Percentiles rank a stretch among this genome's conserved stretches.
Evolutionary conservation across 345 rosid genomes (phyloP).

Genomic region (Stellera chamaejasme): DNA sequence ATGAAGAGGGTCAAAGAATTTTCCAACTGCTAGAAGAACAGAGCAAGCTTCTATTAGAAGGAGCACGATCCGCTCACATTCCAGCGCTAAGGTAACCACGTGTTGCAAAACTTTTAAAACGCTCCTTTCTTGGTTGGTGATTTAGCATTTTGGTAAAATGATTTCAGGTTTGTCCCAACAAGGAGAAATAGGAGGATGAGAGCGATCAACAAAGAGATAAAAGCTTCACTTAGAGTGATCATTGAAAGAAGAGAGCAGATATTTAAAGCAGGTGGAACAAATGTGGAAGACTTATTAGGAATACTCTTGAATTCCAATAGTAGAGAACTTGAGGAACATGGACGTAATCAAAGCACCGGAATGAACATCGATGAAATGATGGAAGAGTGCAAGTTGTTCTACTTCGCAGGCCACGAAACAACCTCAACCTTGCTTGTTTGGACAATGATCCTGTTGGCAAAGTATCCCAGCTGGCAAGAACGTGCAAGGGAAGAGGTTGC

Average conservation of each 20-base stretch:
- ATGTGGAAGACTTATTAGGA: slow-evolving; percentile 26
- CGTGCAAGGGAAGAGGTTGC: slow-evolving; percentile 50
- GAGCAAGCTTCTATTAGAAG: slow-evolving; percentile 12
- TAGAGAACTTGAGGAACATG: slow-evolving; percentile 20
- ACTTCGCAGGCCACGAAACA: slow-evolving; percentile 60
- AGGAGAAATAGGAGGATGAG: slow-evolving; percentile 32
- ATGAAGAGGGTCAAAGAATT: slow-evolving; percentile 30
- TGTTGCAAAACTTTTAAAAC: background rate
- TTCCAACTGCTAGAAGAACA: slow-evolving; percentile 25
- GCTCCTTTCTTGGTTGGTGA: slow-evolving; percentile 15
- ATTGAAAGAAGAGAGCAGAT: slow-evolving; percentile 28
- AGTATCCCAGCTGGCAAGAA: slow-evolving; percentile 52
- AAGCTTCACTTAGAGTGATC: slow-evolving; percentile 24
- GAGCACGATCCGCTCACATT: slow-evolving; percentile 11
- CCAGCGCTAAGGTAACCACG: slow-evolving; percentile 25
- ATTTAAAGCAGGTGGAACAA: slow-evolving; percentile 22
- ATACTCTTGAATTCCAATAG: slow-evolving; percentile 39
- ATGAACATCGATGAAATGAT: slow-evolving; percentile 39
- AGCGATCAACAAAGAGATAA: slow-evolving; percentile 19
- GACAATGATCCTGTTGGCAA: slow-evolving; percentile 44
- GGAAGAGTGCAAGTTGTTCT: slow-evolving; percentile 61
- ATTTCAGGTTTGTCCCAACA: slow-evolving; percentile 43
- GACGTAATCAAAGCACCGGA: slow-evolving; percentile 12
- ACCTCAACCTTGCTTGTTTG: slow-evolving; percentile 44
- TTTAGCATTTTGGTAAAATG: background rate